Conservation (phyloP, 768 basidiomycete genomes). For the Russula sp. region DNA sequence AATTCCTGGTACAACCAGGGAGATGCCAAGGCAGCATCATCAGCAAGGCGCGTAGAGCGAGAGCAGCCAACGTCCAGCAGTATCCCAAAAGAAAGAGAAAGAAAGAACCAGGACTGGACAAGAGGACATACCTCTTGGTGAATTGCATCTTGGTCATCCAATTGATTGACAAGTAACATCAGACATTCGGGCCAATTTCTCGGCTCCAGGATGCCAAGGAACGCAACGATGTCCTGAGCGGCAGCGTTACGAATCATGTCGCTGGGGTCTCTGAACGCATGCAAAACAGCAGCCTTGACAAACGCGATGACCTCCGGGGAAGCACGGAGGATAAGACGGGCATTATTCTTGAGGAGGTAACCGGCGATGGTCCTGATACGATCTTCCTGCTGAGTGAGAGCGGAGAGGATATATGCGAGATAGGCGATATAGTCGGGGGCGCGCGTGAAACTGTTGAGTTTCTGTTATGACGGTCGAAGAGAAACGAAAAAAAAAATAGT, state of each 20-base stretch:
- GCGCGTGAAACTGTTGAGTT: conserved; percentile 81
- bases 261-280: conserved; percentile 75
- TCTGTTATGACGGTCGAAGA: conserved; percentile 38
- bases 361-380: conserved; percentile 94
- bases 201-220: conserved; percentile 83
- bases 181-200: conserved; percentile 95
- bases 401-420: conserved; percentile 87
- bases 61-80: not conserved
- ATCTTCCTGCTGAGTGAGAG: conserved; percentile 77
- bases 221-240: conserved; percentile 85
- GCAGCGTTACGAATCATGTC: conserved; percentile 92
- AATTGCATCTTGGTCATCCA: conserved; percentile 69
- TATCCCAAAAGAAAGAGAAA: not conserved
- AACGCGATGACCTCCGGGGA: conserved; percentile 62
- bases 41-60: not conserved
- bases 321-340: conserved; percentile 66
- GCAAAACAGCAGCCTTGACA: conserved; percentile 69
- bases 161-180: conserved; percentile 70
- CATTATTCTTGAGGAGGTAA: conserved; percentile 94
- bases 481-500: conserved; percentile 21
- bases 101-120: not conserved
- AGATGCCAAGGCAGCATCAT: not conserved
- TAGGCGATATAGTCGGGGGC: conserved; percentile 94
- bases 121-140: conserved; percentile 72
- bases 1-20: not conserved